Percentiles rank a stretch among this genome's conserved stretches.
phyloP scores from a whole-genome alignment of 352 stramenopile species.

The Phytophthora pini region DNA sequence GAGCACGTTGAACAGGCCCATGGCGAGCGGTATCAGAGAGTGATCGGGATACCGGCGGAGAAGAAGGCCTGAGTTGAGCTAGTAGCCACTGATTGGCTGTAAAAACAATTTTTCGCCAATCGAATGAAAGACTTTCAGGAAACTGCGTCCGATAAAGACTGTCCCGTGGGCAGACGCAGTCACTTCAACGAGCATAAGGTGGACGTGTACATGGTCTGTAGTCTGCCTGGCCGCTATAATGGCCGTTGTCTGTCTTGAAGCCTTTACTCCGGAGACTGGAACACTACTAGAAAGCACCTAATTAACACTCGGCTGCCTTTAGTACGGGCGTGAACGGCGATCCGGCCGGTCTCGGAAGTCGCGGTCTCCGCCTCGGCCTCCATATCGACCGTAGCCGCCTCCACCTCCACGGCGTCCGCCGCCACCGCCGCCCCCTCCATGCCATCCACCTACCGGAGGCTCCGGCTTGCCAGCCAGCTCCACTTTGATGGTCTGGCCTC shows the following conservation, averaged over 20 bases:
- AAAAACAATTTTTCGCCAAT: conserved; percentile 23
- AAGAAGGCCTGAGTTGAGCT: conserved; percentile 29
- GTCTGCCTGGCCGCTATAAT: neutral
- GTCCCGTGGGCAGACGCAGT: conserved; percentile 2
- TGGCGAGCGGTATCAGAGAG: conserved; percentile 31
- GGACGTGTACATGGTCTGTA: conserved; percentile 6
- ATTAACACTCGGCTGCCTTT: conserved; percentile 21
- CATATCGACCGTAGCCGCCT: conserved; percentile 49
- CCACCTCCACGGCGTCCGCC: conserved; percentile 50
- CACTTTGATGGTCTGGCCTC: conserved; percentile 86
- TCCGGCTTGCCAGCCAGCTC: conserved; percentile 85
- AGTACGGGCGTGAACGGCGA: conserved; percentile 71
- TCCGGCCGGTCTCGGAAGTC: conserved; percentile 60
- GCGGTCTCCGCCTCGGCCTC: conserved; percentile 43
- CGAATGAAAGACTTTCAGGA: neutral
- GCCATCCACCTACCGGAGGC: conserved; percentile 77
- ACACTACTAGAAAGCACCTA: conserved; percentile 25
- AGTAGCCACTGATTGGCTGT: conserved; percentile 21
- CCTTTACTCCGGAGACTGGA: conserved; percentile 5
- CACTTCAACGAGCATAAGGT: conserved; percentile 5
- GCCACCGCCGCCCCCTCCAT: conserved; percentile 52
- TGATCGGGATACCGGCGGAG: conserved; percentile 9
- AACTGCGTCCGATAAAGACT: conserved; percentile 11
- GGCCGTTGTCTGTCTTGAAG: conserved; percentile 3
- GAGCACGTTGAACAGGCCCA: conserved; percentile 76